These are phyloP conservation scores for Asparagopsis taxiformis DNA, from an alignment of 31 red algal genomes.

Conservation along the genomic window DNA sequence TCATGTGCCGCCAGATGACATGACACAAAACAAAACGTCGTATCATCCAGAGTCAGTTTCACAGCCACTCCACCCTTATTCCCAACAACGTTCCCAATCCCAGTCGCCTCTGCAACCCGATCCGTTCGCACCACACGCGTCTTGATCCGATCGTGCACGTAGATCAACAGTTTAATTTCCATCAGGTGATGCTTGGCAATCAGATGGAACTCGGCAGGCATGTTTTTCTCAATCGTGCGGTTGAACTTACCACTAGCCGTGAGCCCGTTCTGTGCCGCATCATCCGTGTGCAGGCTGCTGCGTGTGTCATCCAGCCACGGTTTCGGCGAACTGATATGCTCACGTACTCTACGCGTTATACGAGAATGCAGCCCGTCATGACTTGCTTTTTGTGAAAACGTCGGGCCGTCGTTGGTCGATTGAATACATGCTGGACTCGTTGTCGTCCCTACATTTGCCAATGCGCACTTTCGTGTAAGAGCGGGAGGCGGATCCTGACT, in stretches of 20 bases:
- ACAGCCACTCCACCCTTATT: constrained; percentile 66
- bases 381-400: no score
- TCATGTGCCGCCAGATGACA: constrained; percentile 71
- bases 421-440: no score
- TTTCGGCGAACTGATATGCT: background rate
- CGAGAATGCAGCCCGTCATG: no score
- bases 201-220: constrained; percentile 31
- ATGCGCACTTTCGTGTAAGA: no score
- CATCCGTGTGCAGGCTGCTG: constrained; percentile 4
- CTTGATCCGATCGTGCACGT: constrained; percentile 34
- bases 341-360: background rate
- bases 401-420: no score
- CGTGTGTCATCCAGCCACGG: background rate
- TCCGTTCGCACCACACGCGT: constrained; percentile 20
- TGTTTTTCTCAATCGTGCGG: constrained; percentile 26
- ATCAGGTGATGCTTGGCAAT: constrained; percentile 60
- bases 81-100: constrained; percentile 54
- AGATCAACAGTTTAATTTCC: constrained; percentile 68
- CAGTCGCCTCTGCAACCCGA: constrained; percentile 29
- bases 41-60: constrained; percentile 58
- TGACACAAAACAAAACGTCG: constrained; percentile 58
- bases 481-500: no score
- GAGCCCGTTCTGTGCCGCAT: constrained; percentile 13
- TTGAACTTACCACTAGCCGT: constrained; percentile 44
- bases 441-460: no score